Percentiles rank a stretch among this genome's conserved stretches.
phyloP scores from a whole-genome alignment of 78 protist species.

The Mastigamoeba balamuthi region DNA sequence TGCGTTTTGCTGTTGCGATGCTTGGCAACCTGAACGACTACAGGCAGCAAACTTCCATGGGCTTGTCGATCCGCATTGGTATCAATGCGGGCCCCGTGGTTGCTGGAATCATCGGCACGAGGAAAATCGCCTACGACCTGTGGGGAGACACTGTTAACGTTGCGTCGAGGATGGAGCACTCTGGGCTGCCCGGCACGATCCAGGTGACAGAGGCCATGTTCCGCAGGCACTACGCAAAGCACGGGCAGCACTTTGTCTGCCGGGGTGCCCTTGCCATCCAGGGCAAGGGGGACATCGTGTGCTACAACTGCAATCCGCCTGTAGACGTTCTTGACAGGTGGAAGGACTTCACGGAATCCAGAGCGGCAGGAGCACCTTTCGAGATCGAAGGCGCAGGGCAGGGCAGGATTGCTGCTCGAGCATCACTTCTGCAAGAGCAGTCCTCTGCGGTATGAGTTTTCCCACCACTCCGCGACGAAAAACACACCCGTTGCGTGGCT shows the following conservation, averaged over 20 bases:
- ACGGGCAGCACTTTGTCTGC: conserved; percentile 14
- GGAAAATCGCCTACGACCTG: conserved; percentile 51
- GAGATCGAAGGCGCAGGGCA: too few species aligned
- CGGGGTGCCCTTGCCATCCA: conserved; percentile 21
- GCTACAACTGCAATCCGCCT: too few species aligned
- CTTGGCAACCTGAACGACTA: conserved; percentile 2
- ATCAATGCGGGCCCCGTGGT: conserved; percentile 63
- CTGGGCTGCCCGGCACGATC: conserved; percentile 39
- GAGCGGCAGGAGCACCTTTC: too few species aligned
- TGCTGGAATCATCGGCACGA: conserved; percentile 61
- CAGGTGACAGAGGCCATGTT: conserved; percentile 21
- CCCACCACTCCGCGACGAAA: too few species aligned
- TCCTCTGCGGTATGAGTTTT: too few species aligned
- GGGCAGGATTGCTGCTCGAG: too few species aligned
- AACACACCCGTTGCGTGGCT: too few species aligned
- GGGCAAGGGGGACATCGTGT: conserved; percentile 69
- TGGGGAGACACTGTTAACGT: conserved; percentile 76
- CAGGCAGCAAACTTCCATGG: conserved; percentile 1
- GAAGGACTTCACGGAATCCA: too few species aligned
- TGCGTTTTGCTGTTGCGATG: conserved; percentile 4
- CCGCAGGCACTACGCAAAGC: neutral
- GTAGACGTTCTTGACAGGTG: too few species aligned
- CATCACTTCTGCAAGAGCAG: too few species aligned
- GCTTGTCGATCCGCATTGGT: conserved; percentile 35
- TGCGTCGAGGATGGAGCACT: conserved; percentile 50